Evolutionary conservation across 2,329 filamentous ascomycete species (phyloP).

Genomic region (Xylariaceae sp.): DNA sequence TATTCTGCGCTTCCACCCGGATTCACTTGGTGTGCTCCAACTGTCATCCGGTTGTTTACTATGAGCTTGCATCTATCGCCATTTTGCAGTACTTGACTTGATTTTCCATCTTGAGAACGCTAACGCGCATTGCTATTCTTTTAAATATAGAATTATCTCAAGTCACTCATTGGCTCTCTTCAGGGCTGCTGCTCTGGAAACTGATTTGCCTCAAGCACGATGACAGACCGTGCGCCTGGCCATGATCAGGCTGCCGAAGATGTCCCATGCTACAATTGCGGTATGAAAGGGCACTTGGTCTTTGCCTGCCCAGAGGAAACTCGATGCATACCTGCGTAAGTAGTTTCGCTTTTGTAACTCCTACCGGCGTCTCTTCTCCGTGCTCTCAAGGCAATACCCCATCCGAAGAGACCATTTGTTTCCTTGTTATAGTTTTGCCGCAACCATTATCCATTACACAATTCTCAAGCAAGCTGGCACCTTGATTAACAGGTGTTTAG

Average conservation of each 20-base stretch:
- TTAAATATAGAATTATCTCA: background rate
- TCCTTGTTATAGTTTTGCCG: background rate
- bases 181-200: background rate
- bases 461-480: background rate
- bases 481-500: constrained; percentile 21
- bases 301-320: constrained; percentile 32
- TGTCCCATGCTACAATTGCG: constrained; percentile 32
- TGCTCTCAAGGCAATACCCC: background rate
- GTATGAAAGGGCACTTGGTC: constrained; percentile 31
- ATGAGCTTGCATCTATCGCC: background rate
- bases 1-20: background rate
- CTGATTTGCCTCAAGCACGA: constrained; percentile 14
- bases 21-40: background rate
- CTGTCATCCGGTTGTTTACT: background rate
- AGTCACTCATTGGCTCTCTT: background rate
- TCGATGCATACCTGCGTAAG: constrained; percentile 32
- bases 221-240: constrained; percentile 27
- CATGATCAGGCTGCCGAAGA: constrained; percentile 27
- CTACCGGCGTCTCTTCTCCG: background rate
- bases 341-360: constrained; percentile 4
- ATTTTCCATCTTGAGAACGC: background rate
- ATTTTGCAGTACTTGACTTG: background rate
- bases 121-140: background rate
- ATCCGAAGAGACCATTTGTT: background rate
- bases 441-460: background rate